Conservation (phyloP, 345 rosid species). For the Rhodomyrtus tomentosa region DNA sequence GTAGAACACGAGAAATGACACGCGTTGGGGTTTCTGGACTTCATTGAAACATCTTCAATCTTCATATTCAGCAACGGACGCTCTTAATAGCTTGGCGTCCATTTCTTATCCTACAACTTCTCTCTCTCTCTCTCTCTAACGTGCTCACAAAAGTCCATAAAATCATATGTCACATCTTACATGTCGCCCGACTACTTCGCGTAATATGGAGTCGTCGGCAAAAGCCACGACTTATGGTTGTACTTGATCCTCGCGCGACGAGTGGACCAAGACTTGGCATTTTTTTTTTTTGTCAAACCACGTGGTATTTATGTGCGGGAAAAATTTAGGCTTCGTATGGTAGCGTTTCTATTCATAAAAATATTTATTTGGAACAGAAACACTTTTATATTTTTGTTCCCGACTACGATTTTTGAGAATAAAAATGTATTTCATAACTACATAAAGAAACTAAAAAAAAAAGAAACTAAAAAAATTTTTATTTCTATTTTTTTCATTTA, state of each 20-base stretch:
- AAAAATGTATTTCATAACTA: too few relatives aligned
- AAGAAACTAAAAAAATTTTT: too few relatives aligned
- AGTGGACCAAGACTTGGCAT: background rate
- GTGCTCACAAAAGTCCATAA: background rate
- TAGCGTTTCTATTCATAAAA: too few relatives aligned
- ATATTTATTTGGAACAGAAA: too few relatives aligned
- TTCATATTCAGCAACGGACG: background rate
- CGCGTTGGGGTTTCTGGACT: background rate
- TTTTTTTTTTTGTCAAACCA: background rate
- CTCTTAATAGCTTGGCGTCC: background rate
- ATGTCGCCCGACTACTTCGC: background rate
- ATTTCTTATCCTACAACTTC: background rate
- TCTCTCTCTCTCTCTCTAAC: background rate
- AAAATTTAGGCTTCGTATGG: background rate
- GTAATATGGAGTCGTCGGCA: background rate
- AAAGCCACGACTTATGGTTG: background rate
- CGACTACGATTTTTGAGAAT: too few relatives aligned
- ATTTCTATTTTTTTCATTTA: too few relatives aligned
- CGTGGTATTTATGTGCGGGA: background rate
- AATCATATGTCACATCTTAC: background rate
- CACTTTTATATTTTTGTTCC: too few relatives aligned
- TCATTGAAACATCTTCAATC: background rate
- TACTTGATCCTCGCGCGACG: background rate
- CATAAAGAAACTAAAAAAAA: too few relatives aligned
- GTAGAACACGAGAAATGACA: background rate